A percentile compares a stretch with the other conserved stretches of the same genome.
Evolutionary conservation across 164 flowering plant genomes (phyloP).

Genomic region (Taxillus chinensis): DNA sequence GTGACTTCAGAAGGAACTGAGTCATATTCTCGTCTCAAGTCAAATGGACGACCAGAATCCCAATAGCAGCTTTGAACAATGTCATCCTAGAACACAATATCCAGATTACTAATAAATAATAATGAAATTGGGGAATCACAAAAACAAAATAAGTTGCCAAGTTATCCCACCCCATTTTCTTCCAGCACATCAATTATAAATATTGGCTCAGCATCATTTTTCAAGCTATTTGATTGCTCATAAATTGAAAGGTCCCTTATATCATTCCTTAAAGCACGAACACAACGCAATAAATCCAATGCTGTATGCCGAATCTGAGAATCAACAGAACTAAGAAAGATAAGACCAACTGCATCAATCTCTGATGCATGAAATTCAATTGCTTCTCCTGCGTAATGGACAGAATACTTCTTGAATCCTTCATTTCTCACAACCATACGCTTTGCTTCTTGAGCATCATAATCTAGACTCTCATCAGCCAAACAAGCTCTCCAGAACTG

Average conservation of each 20-base stretch:
- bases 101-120: neutral
- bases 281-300: slow-evolving; percentile 87
- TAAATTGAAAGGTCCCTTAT: slow-evolving; percentile 40
- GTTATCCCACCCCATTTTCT: slow-evolving; percentile 80
- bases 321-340: slow-evolving; percentile 91
- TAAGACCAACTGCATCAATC: slow-evolving; percentile 95
- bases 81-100: slow-evolving; percentile 61
- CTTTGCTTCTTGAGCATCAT: slow-evolving; percentile 41
- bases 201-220: slow-evolving; percentile 73
- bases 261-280: slow-evolving; percentile 87
- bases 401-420: slow-evolving; percentile 38
- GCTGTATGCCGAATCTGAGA: slow-evolving; percentile 96
- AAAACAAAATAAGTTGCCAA: neutral
- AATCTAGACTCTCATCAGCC: slow-evolving; percentile 48
- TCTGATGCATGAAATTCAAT: slow-evolving; percentile 80
- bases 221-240: slow-evolving; percentile 41
- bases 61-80: slow-evolving; percentile 93
- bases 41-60: slow-evolving; percentile 95
- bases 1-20: slow-evolving; percentile 82
- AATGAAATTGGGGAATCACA: neutral
- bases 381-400: slow-evolving; percentile 46
- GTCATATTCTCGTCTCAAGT: slow-evolving; percentile 82
- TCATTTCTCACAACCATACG: slow-evolving; percentile 29
- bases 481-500: slow-evolving; percentile 91
- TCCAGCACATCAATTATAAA: slow-evolving; percentile 90